phyloP scores from a whole-genome alignment of 805 yeast species.

The Cyberlindnera mycetangii region DNA sequence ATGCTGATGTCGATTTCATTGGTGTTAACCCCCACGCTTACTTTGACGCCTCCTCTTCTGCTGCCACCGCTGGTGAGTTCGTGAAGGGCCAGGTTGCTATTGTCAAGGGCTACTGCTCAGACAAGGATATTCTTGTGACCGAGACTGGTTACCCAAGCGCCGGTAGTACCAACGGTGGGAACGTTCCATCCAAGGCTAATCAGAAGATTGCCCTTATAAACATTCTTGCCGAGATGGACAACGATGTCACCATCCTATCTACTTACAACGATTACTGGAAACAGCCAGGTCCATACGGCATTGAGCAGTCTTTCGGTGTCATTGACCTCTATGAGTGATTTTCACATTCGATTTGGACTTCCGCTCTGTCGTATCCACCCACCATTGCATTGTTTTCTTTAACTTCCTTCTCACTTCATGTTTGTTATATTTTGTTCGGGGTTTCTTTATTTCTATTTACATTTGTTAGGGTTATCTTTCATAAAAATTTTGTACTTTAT shows the following conservation, averaged over 20 bases:
- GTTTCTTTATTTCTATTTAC: slow-evolving; percentile 1
- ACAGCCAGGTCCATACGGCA: slow-evolving; percentile 73
- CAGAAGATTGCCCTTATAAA: slow-evolving; percentile 66
- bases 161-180: slow-evolving; percentile 69
- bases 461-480: slow-evolving; percentile 1
- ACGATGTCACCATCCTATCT: slow-evolving; percentile 68
- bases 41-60: slow-evolving; percentile 61
- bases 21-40: slow-evolving; percentile 88
- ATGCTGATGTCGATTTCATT: slow-evolving; percentile 69
- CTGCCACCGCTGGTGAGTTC: slow-evolving; percentile 69
- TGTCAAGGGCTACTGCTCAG: slow-evolving; percentile 53
- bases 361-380: neutral
- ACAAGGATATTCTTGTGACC: slow-evolving; percentile 56
- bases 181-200: slow-evolving; percentile 64
- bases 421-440: slow-evolving; percentile 1
- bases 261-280: slow-evolving; percentile 90
- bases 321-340: slow-evolving; percentile 29
- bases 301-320: slow-evolving; percentile 86
- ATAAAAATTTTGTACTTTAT: slow-evolving; percentile 4
- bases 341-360: neutral
- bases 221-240: slow-evolving; percentile 55
- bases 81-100: slow-evolving; percentile 58
- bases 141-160: slow-evolving; percentile 89
- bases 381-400: neutral
- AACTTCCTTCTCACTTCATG: slow-evolving; percentile 2